Evolutionary conservation across 805 yeast genomes (phyloP).

Genomic region (Saccharomycopsis amapae): DNA sequence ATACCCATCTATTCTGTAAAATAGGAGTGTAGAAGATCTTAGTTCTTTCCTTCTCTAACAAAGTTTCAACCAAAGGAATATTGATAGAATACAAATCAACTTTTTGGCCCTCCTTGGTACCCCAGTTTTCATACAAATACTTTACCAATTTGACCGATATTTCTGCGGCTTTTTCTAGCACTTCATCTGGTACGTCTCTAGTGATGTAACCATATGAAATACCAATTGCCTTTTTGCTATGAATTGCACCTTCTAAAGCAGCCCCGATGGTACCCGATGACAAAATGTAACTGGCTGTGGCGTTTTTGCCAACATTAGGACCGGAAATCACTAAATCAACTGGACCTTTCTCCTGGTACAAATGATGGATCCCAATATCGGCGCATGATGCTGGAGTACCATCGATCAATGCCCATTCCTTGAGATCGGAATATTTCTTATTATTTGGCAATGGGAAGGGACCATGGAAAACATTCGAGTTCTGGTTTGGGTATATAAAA

Average conservation of each 20-base stretch:
- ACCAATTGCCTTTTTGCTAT: constrained; percentile 66
- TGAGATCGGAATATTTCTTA: constrained; percentile 31
- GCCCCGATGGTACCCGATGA: constrained; percentile 97
- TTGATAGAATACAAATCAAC: constrained; percentile 79
- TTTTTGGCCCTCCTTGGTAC: constrained; percentile 7
- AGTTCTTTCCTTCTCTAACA: constrained; percentile 45
- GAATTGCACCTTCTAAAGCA: constrained; percentile 84
- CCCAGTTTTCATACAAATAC: constrained; percentile 55
- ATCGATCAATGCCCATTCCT: constrained; percentile 82
- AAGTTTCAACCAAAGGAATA: constrained; percentile 59
- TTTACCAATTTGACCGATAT: constrained; percentile 58
- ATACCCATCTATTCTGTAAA: constrained; percentile 71
- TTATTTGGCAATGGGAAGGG: constrained; percentile 52
- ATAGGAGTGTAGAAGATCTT: constrained; percentile 71
- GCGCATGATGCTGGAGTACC: constrained; percentile 97
- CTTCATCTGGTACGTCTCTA: constrained; percentile 41
- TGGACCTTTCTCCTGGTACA: constrained; percentile 46
- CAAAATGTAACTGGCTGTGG: constrained; percentile 79
- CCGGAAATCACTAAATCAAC: constrained; percentile 89
- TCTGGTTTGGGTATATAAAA: constrained; percentile 54
- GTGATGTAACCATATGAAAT: constrained; percentile 74
- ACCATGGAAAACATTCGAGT: constrained; percentile 53
- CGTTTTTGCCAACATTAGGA: constrained; percentile 92
- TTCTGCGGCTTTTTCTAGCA: constrained; percentile 57
- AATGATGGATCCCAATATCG: constrained; percentile 78